Percentiles rank a stretch among this genome's conserved stretches.
Evolutionary conservation across 176 grass and related monocot genomes (phyloP).

Genomic region (Paspalum vaginatum): DNA sequence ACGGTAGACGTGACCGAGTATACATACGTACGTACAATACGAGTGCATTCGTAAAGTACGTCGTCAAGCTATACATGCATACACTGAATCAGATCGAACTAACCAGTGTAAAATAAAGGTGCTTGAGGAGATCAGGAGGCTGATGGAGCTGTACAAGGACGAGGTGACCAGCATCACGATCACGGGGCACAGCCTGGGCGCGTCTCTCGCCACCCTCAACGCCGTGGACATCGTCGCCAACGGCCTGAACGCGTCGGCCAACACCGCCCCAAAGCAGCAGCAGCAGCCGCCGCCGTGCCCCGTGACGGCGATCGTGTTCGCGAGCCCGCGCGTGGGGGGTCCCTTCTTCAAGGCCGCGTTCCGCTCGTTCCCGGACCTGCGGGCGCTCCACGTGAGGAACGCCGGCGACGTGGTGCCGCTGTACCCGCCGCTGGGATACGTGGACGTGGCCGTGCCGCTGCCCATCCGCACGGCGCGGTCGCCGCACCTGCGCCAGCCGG

Average conservation of each 20-base stretch:
- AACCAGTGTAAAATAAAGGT: too few species aligned
- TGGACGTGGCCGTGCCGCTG: neutral
- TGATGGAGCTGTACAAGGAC: neutral
- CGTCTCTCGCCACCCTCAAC: neutral
- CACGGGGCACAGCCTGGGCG: neutral
- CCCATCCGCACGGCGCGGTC: neutral
- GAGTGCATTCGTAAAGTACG: too few species aligned
- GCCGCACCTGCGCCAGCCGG: neutral
- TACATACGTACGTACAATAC: too few species aligned
- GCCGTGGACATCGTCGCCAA: neutral
- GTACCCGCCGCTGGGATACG: neutral
- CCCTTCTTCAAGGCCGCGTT: neutral
- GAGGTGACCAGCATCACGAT: neutral
- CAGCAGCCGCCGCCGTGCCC: neutral
- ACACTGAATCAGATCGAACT: too few species aligned
- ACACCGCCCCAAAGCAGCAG: neutral
- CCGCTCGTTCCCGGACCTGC: neutral
- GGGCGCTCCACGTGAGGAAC: neutral
- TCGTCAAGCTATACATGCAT: too few species aligned
- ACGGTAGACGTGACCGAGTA: too few species aligned
- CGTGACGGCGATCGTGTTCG: neutral
- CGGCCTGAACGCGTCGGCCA: neutral
- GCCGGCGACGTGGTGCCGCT: neutral
- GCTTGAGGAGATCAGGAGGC: neutral
- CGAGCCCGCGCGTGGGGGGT: neutral